A percentile compares a stretch with the other conserved stretches of the same genome.
These are phyloP conservation scores for Echites panduratus DNA, from an alignment of 257 asterid species.

Conservation along the genomic window DNA sequence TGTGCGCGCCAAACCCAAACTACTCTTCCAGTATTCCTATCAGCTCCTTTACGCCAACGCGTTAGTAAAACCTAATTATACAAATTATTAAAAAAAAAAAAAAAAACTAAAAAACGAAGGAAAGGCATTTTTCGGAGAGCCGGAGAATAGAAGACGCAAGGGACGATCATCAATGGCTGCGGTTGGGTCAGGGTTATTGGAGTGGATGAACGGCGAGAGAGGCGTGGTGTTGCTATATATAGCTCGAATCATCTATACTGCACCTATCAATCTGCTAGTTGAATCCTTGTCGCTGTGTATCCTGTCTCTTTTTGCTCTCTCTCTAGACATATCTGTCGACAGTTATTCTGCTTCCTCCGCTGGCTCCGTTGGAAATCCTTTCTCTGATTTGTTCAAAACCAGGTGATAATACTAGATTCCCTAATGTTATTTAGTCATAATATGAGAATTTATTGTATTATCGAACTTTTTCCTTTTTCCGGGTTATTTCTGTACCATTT, in stretches of 20 bases:
- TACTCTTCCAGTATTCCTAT: neutral
- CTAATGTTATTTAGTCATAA: neutral
- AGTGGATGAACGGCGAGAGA: slow-evolving; percentile 85
- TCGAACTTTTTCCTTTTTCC: neutral
- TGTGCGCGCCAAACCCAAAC: slow-evolving; percentile 25
- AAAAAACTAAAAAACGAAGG: neutral
- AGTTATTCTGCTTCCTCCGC: slow-evolving; percentile 24
- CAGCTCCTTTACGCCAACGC: slow-evolving; percentile 6
- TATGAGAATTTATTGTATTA: neutral
- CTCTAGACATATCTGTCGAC: slow-evolving; percentile 71
- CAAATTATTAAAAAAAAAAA: neutral
- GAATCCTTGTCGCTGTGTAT: slow-evolving; percentile 52
- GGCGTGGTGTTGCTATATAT: slow-evolving; percentile 65
- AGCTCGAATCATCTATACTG: slow-evolving; percentile 41
- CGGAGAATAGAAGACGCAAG: neutral
- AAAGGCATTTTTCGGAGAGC: neutral
- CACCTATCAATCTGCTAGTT: slow-evolving; percentile 45
- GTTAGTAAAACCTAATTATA: neutral
- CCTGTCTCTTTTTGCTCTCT: slow-evolving; percentile 63
- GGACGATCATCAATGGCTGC: slow-evolving; percentile 8
- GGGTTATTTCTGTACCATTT: neutral
- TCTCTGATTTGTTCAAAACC: slow-evolving; percentile 43
- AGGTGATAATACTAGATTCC: slow-evolving; percentile 37
- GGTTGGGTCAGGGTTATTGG: slow-evolving; percentile 35
- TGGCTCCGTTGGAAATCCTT: slow-evolving; percentile 28